Evolutionary conservation across 352 stramenopile genomes (phyloP).

Genomic region (Elongisporangium undulatum): DNA sequence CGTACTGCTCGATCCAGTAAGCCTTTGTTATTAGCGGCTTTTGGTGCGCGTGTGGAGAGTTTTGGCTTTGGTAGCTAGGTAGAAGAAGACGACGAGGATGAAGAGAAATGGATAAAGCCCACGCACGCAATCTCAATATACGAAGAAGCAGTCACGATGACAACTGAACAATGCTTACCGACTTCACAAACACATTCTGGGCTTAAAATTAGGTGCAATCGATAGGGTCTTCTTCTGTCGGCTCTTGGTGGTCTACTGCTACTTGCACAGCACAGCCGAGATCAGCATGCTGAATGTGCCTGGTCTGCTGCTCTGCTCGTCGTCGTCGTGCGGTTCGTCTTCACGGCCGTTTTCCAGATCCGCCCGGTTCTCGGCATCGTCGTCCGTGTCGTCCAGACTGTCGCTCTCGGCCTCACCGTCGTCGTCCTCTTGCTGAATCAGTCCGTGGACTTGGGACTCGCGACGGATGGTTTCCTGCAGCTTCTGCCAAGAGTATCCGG

Average conservation of each 20-base stretch:
- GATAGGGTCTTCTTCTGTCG: neutral
- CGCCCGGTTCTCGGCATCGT: slow-evolving; percentile 1
- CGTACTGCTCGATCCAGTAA: slow-evolving; percentile 49
- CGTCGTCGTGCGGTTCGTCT: slow-evolving; percentile 7
- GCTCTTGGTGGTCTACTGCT: too few relatives aligned
- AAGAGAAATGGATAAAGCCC: neutral
- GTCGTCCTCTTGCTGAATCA: slow-evolving; percentile 42
- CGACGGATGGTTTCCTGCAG: slow-evolving; percentile 68
- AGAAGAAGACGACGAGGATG: slow-evolving; percentile 18
- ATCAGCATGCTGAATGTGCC: slow-evolving; percentile 44
- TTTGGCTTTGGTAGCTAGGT: slow-evolving; percentile 1
- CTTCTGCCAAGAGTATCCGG: slow-evolving; percentile 73
- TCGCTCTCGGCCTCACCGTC: slow-evolving; percentile 8
- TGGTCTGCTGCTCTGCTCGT: slow-evolving; percentile 1
- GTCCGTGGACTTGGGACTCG: slow-evolving; percentile 60
- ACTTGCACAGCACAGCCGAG: slow-evolving; percentile 42
- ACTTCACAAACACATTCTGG: neutral
- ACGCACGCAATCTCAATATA: neutral
- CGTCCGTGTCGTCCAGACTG: slow-evolving; percentile 10
- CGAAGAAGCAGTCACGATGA: neutral
- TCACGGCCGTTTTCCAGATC: slow-evolving; percentile 11
- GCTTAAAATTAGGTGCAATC: neutral
- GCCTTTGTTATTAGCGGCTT: neutral
- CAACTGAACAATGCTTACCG: neutral
- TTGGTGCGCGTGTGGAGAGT: neutral